A percentile compares a stretch with the other conserved stretches of the same genome.
Evolutionary conservation across 139 green algal species (phyloP).

Genomic region (Micromonas commoda): DNA sequence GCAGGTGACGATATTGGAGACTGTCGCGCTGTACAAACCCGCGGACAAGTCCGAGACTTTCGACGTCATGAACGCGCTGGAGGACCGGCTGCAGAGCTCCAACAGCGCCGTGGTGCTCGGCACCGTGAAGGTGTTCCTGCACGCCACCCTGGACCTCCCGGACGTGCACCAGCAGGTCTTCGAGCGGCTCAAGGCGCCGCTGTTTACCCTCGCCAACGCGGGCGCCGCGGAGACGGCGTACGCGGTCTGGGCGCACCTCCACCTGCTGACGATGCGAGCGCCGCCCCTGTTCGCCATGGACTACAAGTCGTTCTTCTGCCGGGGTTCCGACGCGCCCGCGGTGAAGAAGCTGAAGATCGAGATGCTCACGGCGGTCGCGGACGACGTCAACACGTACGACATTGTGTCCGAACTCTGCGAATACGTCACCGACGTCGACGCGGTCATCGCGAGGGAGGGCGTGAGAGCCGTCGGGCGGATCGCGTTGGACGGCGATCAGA

Average conservation of each 20-base stretch:
- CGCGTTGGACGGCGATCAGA: slow-evolving; percentile 40
- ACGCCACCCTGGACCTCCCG: slow-evolving; percentile 77
- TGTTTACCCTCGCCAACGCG: slow-evolving; percentile 65
- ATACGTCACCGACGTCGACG: slow-evolving; percentile 47
- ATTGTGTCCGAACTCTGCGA: slow-evolving; percentile 73
- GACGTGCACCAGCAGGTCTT: slow-evolving; percentile 85
- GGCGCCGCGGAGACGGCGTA: slow-evolving; percentile 55
- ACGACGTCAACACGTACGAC: slow-evolving; percentile 70
- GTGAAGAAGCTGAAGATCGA: slow-evolving; percentile 92
- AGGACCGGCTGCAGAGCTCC: slow-evolving; percentile 78
- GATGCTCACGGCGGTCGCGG: slow-evolving; percentile 74
- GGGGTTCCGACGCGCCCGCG: slow-evolving; percentile 81
- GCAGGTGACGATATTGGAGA: slow-evolving; percentile 86
- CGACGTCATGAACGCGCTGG: slow-evolving; percentile 88
- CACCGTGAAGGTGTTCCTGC: slow-evolving; percentile 84
- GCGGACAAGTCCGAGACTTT: slow-evolving; percentile 73
- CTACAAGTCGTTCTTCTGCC: slow-evolving; percentile 83
- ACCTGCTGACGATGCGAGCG: slow-evolving; percentile 60
- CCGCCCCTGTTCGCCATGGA: slow-evolving; percentile 50
- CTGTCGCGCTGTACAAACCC: slow-evolving; percentile 64
- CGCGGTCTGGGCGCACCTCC: slow-evolving; percentile 77
- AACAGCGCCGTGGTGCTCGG: slow-evolving; percentile 89
- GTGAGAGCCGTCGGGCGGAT: slow-evolving; percentile 40
- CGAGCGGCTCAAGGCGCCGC: slow-evolving; percentile 80
- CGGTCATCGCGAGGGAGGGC: slow-evolving; percentile 27